Percentiles rank a stretch among this genome's conserved stretches.
Evolutionary conservation across 2,329 filamentous ascomycete genomes (phyloP).

Genomic region (Decorospora gaudefroyi): DNA sequence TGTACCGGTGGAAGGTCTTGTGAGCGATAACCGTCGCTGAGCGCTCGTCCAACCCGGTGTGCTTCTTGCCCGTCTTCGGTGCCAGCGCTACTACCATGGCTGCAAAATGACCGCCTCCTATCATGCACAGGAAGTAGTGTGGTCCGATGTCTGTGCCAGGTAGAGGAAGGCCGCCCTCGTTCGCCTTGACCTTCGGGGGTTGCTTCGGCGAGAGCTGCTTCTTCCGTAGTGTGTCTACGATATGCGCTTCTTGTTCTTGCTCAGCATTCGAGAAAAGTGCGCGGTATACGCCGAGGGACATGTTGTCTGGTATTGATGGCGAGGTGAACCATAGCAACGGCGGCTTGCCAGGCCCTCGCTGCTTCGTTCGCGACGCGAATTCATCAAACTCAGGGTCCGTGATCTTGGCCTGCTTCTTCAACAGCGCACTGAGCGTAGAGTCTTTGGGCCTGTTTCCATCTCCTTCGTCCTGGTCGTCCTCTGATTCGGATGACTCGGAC

Average conservation of each 20-base stretch:
- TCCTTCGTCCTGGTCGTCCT: conserved; percentile 70
- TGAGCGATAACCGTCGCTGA: conserved; percentile 89
- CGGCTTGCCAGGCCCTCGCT: conserved; percentile 65
- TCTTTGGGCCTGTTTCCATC: conserved; percentile 60
- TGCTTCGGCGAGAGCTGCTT: conserved; percentile 75
- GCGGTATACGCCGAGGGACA: conserved; percentile 82
- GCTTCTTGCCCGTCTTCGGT: conserved; percentile 74
- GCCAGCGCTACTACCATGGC: conserved; percentile 92
- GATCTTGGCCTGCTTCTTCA: conserved; percentile 82
- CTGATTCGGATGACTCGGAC: conserved; percentile 72
- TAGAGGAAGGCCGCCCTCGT: conserved; percentile 62
- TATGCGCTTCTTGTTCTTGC: conserved; percentile 62
- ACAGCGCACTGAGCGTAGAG: conserved; percentile 71
- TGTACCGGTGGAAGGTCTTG: conserved; percentile 98
- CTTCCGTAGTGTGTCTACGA: conserved; percentile 70
- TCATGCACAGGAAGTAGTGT: conserved; percentile 97
- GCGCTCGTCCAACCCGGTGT: conserved; percentile 72
- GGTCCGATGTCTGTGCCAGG: conserved; percentile 68
- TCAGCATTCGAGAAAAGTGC: conserved; percentile 77
- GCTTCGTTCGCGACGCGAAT: conserved; percentile 55
- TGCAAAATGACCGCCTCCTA: conserved; percentile 95
- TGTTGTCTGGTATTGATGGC: conserved; percentile 72
- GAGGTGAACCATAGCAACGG: conserved; percentile 87
- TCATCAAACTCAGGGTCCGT: conserved; percentile 60
- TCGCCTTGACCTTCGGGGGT: conserved; percentile 52